Evolutionary conservation across 1,284 basidiomycete species (phyloP).

Genomic region (Agroathelia rolfsii): DNA sequence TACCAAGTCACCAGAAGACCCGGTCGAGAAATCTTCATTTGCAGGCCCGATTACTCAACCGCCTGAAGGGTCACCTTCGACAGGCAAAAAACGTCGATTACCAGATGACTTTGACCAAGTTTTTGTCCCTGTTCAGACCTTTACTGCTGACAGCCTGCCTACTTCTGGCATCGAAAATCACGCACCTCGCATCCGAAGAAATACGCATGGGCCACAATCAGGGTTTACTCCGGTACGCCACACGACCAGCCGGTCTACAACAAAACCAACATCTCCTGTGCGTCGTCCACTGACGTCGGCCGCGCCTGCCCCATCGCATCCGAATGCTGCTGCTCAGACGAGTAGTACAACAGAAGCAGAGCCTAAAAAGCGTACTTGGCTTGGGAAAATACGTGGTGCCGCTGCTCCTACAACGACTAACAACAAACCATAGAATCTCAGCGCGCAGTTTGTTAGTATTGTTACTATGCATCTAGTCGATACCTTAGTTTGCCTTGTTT

Average conservation of each 20-base stretch:
- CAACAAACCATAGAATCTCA: too few species aligned
- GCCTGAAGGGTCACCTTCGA: conserved; percentile 12
- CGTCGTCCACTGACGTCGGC: conserved; percentile 23
- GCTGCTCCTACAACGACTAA: conserved; percentile 4
- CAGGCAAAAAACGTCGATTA: conserved; percentile 57
- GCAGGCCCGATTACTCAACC: conserved; percentile 15
- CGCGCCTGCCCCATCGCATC: conserved; percentile 34
- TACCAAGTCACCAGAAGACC: conserved; percentile 10
- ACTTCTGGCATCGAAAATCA: conserved; percentile 24
- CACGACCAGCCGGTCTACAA: conserved; percentile 28
- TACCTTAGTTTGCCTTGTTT: too few species aligned
- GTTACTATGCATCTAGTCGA: too few species aligned
- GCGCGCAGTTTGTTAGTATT: too few species aligned
- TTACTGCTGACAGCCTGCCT: conserved; percentile 42
- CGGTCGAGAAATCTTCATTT: conserved; percentile 21
- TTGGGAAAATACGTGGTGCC: conserved; percentile 49
- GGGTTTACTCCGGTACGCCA: conserved; percentile 66
- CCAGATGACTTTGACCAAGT: conserved; percentile 65
- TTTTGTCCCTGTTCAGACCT: conserved; percentile 46
- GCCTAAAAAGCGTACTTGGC: conserved; percentile 44
- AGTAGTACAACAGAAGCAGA: conserved; percentile 21
- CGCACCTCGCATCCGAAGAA: conserved; percentile 42
- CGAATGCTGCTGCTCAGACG: conserved; percentile 26
- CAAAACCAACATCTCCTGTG: conserved; percentile 34
- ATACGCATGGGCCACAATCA: conserved; percentile 43